phyloP scores from a whole-genome alignment of 768 basidiomycete species.

The Kwoniella sp. region DNA sequence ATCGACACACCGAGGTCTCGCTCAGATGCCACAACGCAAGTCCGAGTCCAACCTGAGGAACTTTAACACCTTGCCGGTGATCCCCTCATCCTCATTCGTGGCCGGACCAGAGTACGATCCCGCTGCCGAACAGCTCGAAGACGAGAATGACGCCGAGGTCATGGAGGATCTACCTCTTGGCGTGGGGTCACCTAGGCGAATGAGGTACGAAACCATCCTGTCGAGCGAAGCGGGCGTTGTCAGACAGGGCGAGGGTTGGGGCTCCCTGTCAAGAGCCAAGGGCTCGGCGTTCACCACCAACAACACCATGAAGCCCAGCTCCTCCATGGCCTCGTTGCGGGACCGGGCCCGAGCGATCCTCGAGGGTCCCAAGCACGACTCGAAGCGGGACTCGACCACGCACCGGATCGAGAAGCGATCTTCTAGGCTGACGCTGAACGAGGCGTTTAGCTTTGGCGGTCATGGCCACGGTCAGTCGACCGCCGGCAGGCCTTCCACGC shows the following conservation, averaged over 20 bases:
- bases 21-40: constrained; percentile 19
- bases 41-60: constrained; percentile 40
- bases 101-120: constrained; percentile 16
- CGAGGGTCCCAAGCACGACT: not conserved
- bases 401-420: constrained; percentile 16
- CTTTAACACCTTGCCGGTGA: constrained; percentile 35
- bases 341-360: constrained; percentile 31
- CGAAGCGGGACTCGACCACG: not conserved
- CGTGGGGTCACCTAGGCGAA: constrained; percentile 14
- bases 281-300: too few species aligned
- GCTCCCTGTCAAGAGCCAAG: constrained; percentile 10
- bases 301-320: constrained; percentile 22
- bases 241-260: constrained; percentile 39
- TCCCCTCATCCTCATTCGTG: constrained; percentile 15
- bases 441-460: not conserved
- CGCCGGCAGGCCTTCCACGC: constrained; percentile 15
- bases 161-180: not conserved
- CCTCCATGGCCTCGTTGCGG: constrained; percentile 34
- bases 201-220: constrained; percentile 30
- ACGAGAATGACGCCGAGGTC: constrained; percentile 2
- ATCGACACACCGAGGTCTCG: constrained; percentile 5
- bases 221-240: constrained; percentile 36
- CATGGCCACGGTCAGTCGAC: too few species aligned
- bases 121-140: constrained; percentile 11
- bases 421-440: constrained; percentile 10